phyloP scores from a whole-genome alignment of 257 asterid genomes.

The Jaltomata sinuosa region DNA sequence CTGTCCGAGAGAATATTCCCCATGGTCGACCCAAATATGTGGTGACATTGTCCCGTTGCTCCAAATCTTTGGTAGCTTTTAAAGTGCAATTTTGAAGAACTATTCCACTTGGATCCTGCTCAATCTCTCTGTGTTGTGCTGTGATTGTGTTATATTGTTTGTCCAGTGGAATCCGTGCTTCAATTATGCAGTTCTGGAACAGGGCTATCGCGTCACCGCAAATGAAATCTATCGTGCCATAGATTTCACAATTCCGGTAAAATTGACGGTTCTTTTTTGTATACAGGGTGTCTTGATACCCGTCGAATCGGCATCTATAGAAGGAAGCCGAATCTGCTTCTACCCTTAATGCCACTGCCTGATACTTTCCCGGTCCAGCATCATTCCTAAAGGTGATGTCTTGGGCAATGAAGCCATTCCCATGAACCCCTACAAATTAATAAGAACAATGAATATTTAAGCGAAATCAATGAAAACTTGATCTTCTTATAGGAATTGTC shows the following conservation, averaged over 20 bases:
- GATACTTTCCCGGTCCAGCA: background rate
- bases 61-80: too few relatives aligned
- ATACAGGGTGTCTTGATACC: conserved; percentile 8
- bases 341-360: background rate
- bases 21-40: too few relatives aligned
- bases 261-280: background rate
- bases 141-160: too few relatives aligned
- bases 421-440: background rate
- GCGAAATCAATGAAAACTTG: background rate
- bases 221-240: background rate
- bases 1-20: too few relatives aligned
- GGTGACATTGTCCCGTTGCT: too few relatives aligned
- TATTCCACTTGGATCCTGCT: too few relatives aligned
- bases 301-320: conserved; percentile 3
- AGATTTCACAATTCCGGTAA: conserved; percentile 5
- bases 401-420: background rate
- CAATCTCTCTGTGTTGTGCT: too few relatives aligned
- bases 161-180: too few relatives aligned
- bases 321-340: background rate
- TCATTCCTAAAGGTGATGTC: conserved; percentile 3
- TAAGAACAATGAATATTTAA: too few relatives aligned
- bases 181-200: too few relatives aligned
- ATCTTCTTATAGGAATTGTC: too few relatives aligned
- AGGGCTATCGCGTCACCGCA: background rate
- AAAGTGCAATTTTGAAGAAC: too few relatives aligned